phyloP scores from a whole-genome alignment of 306 rosid genomes.

The Sphenostylis stenocarpa region DNA sequence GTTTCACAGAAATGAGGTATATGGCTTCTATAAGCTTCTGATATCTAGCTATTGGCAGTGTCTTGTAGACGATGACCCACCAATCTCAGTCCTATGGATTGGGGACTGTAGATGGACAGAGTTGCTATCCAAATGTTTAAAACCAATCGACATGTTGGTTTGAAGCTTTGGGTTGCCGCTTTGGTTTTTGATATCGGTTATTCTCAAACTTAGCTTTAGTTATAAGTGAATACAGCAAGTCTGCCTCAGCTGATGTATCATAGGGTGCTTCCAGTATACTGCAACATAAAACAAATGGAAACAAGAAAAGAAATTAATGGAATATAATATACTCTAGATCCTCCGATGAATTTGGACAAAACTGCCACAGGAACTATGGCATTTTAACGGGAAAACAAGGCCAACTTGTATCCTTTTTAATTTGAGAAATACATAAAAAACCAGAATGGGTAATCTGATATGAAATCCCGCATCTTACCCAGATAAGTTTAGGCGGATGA shows the following conservation, averaged over 20 bases:
- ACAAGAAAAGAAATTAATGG: neutral
- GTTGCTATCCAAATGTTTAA: constrained; percentile 35
- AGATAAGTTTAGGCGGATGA: constrained; percentile 1
- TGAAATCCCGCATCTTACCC: neutral
- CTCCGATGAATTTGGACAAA: neutral
- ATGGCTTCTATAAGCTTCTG: neutral
- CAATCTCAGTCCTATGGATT: constrained; percentile 9
- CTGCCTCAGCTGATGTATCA: constrained; percentile 77
- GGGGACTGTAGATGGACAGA: neutral
- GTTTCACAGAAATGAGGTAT: too few relatives aligned
- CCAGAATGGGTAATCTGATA: neutral
- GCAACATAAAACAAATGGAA: constrained; percentile 36
- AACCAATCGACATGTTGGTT: constrained; percentile 75
- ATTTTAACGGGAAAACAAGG: neutral
- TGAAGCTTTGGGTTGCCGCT: constrained; percentile 73
- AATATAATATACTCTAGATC: neutral
- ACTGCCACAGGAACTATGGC: neutral
- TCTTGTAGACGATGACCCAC: neutral
- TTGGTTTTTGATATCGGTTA: constrained; percentile 75
- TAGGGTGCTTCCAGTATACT: constrained; percentile 65
- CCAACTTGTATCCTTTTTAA: neutral
- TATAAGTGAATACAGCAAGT: constrained; percentile 73
- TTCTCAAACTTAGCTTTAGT: constrained; percentile 84
- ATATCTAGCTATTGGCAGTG: neutral
- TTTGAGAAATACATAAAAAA: neutral